phyloP scores from a whole-genome alignment of 805 yeast genomes.

The Teunomyces kruisii region DNA sequence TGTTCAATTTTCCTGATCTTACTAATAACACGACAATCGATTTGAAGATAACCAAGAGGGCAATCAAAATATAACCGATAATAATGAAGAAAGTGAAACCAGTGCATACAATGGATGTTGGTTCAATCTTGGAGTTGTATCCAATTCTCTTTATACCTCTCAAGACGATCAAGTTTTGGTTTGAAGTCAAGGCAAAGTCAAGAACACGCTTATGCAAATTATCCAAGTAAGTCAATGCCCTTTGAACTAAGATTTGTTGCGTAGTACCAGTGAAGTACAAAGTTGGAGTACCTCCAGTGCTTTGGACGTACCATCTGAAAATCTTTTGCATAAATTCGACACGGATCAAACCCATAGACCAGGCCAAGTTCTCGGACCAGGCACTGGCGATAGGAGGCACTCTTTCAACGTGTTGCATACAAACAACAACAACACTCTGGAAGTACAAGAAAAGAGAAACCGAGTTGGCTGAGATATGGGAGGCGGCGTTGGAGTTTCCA shows the following conservation, averaged over 20 bases:
- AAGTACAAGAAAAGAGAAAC: slow-evolving; percentile 81
- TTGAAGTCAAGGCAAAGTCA: slow-evolving; percentile 48
- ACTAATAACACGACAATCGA: slow-evolving; percentile 48
- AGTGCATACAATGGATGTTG: slow-evolving; percentile 78
- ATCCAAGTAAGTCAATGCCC: slow-evolving; percentile 44
- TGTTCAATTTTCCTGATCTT: slow-evolving; percentile 50
- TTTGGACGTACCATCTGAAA: slow-evolving; percentile 79
- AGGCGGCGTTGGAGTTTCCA: slow-evolving; percentile 87
- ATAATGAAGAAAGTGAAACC: slow-evolving; percentile 84
- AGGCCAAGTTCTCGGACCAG: slow-evolving; percentile 88
- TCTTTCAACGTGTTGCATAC: slow-evolving; percentile 81
- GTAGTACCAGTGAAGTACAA: slow-evolving; percentile 61
- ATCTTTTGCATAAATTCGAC: slow-evolving; percentile 80
- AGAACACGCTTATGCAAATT: slow-evolving; percentile 30
- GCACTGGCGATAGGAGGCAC: slow-evolving; percentile 91
- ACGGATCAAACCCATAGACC: slow-evolving; percentile 92
- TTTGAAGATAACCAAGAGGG: slow-evolving; percentile 55
- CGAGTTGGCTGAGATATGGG: slow-evolving; percentile 84
- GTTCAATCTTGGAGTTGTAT: slow-evolving; percentile 72
- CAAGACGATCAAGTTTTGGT: slow-evolving; percentile 56
- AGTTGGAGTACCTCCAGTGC: slow-evolving; percentile 87
- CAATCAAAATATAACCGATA: slow-evolving; percentile 71
- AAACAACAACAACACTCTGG: slow-evolving; percentile 81
- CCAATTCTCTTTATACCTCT: slow-evolving; percentile 90
- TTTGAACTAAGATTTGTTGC: slow-evolving; percentile 72